phyloP scores from a whole-genome alignment of 2,329 filamentous ascomycete genomes.

The Verticillium klebahnii region DNA sequence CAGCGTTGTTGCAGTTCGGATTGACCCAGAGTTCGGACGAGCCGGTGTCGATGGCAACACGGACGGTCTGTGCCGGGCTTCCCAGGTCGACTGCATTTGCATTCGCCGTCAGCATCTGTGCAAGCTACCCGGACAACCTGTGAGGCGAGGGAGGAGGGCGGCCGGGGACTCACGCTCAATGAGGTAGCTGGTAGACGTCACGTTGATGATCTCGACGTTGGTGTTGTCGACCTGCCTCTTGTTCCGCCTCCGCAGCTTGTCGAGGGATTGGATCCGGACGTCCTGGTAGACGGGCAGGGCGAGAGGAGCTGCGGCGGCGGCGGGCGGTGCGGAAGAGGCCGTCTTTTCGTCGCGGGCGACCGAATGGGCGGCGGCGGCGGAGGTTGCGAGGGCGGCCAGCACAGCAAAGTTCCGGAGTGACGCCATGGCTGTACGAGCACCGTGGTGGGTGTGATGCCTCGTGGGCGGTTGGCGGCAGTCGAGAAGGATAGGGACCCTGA shows the following conservation, averaged over 20 bases:
- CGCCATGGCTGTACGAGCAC: not conserved
- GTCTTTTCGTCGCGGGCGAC: constrained; percentile 2
- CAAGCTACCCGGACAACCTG: not conserved
- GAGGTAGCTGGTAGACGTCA: constrained; percentile 14
- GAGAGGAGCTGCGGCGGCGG: not conserved
- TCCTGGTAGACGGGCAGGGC: constrained; percentile 13
- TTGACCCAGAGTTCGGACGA: constrained; percentile 54
- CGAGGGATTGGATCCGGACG: constrained; percentile 7
- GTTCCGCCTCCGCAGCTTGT: constrained; percentile 9
- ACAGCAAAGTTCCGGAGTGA: not conserved
- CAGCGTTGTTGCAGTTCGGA: constrained; percentile 38
- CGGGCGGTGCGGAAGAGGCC: not conserved
- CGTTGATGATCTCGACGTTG: constrained; percentile 9
- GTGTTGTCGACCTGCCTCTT: constrained; percentile 4
- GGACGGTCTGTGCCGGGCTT: constrained; percentile 34
- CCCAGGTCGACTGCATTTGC: constrained; percentile 19
- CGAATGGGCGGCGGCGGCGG: constrained; percentile 6
- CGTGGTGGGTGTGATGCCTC: not conserved
- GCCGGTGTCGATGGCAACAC: constrained; percentile 46
- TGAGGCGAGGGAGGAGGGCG: not conserved
- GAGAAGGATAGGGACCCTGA: not conserved
- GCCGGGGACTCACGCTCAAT: constrained; percentile 9
- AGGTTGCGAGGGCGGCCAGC: constrained; percentile 5
- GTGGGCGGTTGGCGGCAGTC: not conserved
- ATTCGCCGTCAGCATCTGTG: not conserved